Evolutionary conservation across 495 filamentous ascomycete species (phyloP), one percentile per base, ranked within the genome.

Genomic region (Penicillium arizonense): DNA sequence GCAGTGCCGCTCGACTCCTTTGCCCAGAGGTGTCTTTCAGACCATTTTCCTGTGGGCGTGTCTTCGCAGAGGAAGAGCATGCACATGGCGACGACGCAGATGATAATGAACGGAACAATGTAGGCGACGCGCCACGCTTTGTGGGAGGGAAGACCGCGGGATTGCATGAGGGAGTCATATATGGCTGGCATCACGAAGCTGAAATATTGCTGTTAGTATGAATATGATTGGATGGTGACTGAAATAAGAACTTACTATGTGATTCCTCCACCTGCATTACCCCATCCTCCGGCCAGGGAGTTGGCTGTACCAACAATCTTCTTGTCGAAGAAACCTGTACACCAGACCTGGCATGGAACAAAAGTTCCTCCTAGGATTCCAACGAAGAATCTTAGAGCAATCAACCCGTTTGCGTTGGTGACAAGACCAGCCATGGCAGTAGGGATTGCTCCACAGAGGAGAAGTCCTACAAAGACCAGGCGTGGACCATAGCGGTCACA

Each of bases 271-370:
- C 93, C 93, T 32, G 91, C 82, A 55, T 97, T 97, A 33, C 93
- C 93, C 67, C 87, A 85, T 2, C 93, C 93, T 44, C 82, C 93
- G 11, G 91, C 86, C 2, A 97, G 71, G 7, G 90, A 86, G 62
- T 96, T 97, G 50, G 92, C 90, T 4, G 89, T 89, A 32, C 93
- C 93, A 20, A 97, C 89, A 14, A 97, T 82, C 62, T 90, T 95
- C 76, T 96, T 96, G 74, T 97, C 93, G 61, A 94, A 96, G 77
- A 93, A 97, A 2, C 88, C 91, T 0, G 93, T 96, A 26, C 87
- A 89, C 92, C 93, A 97, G 7, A 97, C 93, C 59, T 96, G 93
- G 68, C 93, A 97, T 2, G 93, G 93, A 3, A 97, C 92, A 56
- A 97, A 97, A 5, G 82, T 82, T 1, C 87, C 93, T 28, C 93